Conservation (phyloP, 108 stramenopile genomes). For the Chaetoceros tenuissimus region DNA sequence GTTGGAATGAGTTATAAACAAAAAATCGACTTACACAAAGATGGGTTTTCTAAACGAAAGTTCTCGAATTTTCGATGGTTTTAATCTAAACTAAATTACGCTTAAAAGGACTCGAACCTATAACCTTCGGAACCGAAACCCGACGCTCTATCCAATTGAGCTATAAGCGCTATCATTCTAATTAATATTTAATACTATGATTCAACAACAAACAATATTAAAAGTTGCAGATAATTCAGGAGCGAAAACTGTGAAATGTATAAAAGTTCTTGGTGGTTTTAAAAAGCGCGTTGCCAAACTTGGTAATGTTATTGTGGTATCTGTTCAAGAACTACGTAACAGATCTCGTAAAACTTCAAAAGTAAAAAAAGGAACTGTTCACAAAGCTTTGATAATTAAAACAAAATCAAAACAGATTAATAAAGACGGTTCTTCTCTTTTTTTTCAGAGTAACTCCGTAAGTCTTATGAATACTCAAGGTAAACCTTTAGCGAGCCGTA, state of each 20-base stretch:
- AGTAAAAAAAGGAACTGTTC: neutral
- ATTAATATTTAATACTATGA: neutral
- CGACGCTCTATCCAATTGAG: constrained; percentile 1
- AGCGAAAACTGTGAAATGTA: neutral
- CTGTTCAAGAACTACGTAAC: neutral
- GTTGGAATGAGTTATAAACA: neutral
- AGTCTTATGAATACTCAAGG: neutral
- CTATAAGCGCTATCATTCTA: neutral
- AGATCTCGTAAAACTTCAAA: neutral
- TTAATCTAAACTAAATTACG: neutral
- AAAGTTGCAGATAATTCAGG: neutral
- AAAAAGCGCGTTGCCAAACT: neutral
- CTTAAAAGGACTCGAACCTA: neutral
- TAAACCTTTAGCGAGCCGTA: neutral
- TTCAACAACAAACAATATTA: constrained; percentile 1
- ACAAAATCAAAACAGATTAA: neutral
- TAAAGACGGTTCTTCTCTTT: neutral
- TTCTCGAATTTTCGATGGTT: neutral
- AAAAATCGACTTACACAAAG: neutral
- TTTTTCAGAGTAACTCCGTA: neutral
- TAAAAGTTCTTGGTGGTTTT: neutral
- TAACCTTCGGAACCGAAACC: neutral
- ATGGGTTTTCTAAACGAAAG: neutral
- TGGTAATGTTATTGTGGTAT: neutral
- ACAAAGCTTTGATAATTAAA: neutral